These are phyloP conservation scores for Neopestalotiopsis rosae DNA, from an alignment of 2,329 filamentous ascomycete species.

Conservation along the genomic window DNA sequence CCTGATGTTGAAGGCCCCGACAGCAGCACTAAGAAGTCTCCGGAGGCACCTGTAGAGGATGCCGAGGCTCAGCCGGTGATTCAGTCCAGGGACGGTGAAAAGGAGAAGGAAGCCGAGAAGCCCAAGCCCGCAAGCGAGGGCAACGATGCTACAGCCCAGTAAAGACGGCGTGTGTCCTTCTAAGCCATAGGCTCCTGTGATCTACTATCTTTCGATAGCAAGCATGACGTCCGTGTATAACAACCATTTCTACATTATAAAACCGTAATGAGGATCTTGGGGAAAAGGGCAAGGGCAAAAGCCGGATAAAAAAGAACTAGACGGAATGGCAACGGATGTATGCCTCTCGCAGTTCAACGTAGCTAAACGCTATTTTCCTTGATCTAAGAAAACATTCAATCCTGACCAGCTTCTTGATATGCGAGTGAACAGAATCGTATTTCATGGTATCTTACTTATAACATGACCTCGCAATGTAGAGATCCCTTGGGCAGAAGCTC, in stretches of 20 bases:
- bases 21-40: slow-evolving; percentile 56
- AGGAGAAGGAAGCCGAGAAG: slow-evolving; percentile 58
- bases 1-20: slow-evolving; percentile 67
- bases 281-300: slow-evolving; percentile 6
- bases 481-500: no score
- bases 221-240: slow-evolving; percentile 3
- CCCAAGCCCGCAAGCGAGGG: slow-evolving; percentile 69
- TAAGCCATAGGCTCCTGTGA: not conserved
- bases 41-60: slow-evolving; percentile 28
- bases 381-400: slow-evolving; percentile 3
- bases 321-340: slow-evolving; percentile 3
- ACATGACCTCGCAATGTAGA: not conserved
- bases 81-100: slow-evolving; percentile 63
- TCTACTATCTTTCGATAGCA: not conserved
- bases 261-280: slow-evolving; percentile 16
- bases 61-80: slow-evolving; percentile 48
- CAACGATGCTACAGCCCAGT: slow-evolving; percentile 56
- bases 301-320: not conserved
- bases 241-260: not conserved
- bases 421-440: not conserved
- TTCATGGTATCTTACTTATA: not conserved
- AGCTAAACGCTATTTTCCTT: slow-evolving; percentile 14
- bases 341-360: not conserved
- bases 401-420: not conserved
- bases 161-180: not conserved